These are phyloP conservation scores for Fusarium illudens DNA, from an alignment of 2,329 filamentous ascomycete genomes.

Conservation along the genomic window DNA sequence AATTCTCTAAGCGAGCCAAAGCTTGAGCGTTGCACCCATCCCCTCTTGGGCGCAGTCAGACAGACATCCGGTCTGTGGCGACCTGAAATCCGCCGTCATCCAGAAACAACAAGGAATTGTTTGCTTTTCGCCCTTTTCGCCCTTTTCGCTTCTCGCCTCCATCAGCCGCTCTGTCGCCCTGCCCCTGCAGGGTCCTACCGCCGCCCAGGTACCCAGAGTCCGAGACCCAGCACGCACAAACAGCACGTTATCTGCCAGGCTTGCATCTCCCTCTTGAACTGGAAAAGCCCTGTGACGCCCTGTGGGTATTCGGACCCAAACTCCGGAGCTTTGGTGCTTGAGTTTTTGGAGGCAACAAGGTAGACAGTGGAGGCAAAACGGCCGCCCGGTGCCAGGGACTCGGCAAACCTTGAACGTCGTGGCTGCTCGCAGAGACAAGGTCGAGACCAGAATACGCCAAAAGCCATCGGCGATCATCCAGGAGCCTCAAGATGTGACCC, in stretches of 20 bases:
- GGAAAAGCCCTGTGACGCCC: conserved; percentile 1
- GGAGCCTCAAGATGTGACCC: conserved; percentile 16
- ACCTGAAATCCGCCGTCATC: conserved; percentile 23
- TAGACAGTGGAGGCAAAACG: conserved; percentile 21
- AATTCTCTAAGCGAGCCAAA: conserved; percentile 11
- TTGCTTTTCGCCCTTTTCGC: not conserved
- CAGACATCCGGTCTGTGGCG: conserved; percentile 16
- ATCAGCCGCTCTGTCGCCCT: not conserved
- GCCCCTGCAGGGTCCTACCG: conserved; percentile 11
- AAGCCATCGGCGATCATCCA: conserved; percentile 24
- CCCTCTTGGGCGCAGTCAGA: conserved; percentile 17
- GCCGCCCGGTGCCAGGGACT: conserved; percentile 15
- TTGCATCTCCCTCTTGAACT: not conserved
- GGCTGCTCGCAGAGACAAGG: conserved; percentile 3
- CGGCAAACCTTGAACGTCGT: conserved; percentile 19
- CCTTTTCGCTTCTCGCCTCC: no score
- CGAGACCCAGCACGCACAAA: conserved; percentile 7
- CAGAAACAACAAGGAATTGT: not conserved
- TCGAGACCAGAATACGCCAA: conserved; percentile 20
- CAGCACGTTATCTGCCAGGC: conserved; percentile 18
- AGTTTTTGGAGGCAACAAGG: conserved; percentile 10
- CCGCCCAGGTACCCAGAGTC: not conserved
- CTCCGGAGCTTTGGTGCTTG: not conserved
- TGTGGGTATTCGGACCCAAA: not conserved
- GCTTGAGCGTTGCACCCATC: conserved; percentile 19